These are phyloP conservation scores for Ottelia alismoides DNA, from an alignment of 106 monocot genomes.

Conservation along the genomic window DNA sequence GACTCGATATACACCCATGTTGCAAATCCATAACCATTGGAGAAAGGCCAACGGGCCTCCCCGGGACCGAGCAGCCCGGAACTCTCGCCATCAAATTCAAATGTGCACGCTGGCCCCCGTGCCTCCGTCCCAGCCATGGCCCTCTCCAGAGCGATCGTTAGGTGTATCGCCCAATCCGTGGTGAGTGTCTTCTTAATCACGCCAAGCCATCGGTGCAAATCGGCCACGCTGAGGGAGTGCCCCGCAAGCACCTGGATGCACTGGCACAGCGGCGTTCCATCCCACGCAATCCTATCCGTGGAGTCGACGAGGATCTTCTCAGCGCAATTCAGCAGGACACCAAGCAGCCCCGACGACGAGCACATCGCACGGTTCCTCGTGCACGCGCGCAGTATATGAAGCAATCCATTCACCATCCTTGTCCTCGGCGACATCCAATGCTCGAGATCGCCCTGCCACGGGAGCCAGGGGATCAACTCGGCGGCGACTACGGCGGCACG, in stretches of 20 bases:
- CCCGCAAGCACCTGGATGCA: slow-evolving; percentile 75
- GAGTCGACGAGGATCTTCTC: slow-evolving; percentile 33
- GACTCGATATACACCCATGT: slow-evolving; percentile 96
- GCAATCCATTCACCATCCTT: slow-evolving; percentile 65
- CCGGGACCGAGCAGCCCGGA: slow-evolving; percentile 87
- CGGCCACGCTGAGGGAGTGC: slow-evolving; percentile 58
- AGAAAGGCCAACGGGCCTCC: slow-evolving; percentile 92
- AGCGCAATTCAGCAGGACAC: slow-evolving; percentile 30
- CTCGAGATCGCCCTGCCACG: slow-evolving; percentile 39
- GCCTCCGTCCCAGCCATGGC: slow-evolving; percentile 58
- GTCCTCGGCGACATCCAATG: slow-evolving; percentile 53
- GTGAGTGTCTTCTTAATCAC: slow-evolving; percentile 38
- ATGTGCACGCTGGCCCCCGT: slow-evolving; percentile 57
- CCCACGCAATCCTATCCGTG: slow-evolving; percentile 27
- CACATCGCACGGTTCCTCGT: slow-evolving; percentile 90
- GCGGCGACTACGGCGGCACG: slow-evolving; percentile 57
- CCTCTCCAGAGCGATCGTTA: slow-evolving; percentile 74
- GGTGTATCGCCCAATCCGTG: slow-evolving; percentile 46
- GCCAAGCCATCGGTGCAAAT: slow-evolving; percentile 61
- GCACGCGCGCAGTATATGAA: slow-evolving; percentile 42
- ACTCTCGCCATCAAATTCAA: slow-evolving; percentile 95
- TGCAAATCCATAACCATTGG: slow-evolving; percentile 82
- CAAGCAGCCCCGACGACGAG: slow-evolving; percentile 48
- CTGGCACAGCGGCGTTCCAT: slow-evolving; percentile 34
- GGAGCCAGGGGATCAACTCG: slow-evolving; percentile 57